Evolutionary conservation across 495 filamentous ascomycete genomes (phyloP), one percentile per base, ranked within the genome.

Genomic region (Trichoderma parareesei): DNA sequence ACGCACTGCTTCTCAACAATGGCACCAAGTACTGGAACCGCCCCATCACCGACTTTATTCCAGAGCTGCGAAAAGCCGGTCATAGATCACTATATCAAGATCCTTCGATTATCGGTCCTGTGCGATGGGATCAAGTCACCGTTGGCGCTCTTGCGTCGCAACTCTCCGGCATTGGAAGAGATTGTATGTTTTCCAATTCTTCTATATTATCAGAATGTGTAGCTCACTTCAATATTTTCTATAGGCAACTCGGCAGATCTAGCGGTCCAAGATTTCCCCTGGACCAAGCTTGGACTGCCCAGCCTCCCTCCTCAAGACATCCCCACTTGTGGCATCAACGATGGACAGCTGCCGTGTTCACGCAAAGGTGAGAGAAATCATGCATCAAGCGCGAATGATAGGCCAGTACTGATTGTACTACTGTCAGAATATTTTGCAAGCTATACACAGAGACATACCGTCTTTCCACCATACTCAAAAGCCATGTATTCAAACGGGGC

Each of bases 401-500:
- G 14, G 14, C 43, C n/a, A 13, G 4, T 2, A 16, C 43, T 46
- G 14, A n/a, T 5, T 49, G 16, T 20, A 5, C 46, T 20, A 18
- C 46, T 20, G 18, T 49, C n/a, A 49, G 46, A 49, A 49, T 49
- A 49, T 8, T 49, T 49, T 27, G 18, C 46, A 20, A 18, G 46
- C 5, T 20, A 6, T 5, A 49, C 20, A 4, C 46, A 49, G 4
- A 49, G 46, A 9, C 46, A 49, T 8, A 5, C 46, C 46, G 46
- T 49, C 20, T 49, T 49, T 18, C 46, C 46, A 18, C n/a, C 46
- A 6, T 49, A 49, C 18, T n/a, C 16, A 1, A 49, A n/a, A 6
- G 16, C 46, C 20, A 8, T 49, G n/a, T 49, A 79, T 62, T 78
- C 73, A 10, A 79, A 79, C 60, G 69, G 71, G 5, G 77, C 71